These are phyloP conservation scores for Globisporangium iwayamae DNA, from an alignment of 352 stramenopile genomes.

Conservation along the genomic window DNA sequence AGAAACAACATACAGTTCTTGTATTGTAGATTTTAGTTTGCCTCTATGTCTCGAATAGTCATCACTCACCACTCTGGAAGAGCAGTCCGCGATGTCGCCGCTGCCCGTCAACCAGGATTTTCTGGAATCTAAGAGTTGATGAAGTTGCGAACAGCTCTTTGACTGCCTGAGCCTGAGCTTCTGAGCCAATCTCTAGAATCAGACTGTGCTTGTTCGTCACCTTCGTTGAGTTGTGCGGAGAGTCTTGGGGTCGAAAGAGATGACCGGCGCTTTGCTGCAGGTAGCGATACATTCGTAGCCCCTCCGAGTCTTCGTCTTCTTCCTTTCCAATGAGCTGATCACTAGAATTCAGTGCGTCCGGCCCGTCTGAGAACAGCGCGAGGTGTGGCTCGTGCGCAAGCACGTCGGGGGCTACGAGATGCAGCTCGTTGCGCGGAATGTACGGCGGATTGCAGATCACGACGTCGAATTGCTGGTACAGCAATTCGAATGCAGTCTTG, in stretches of 20 bases:
- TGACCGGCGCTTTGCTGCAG: slow-evolving; percentile 30
- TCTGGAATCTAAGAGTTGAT: slow-evolving; percentile 23
- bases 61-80: slow-evolving; percentile 18
- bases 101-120: slow-evolving; percentile 36
- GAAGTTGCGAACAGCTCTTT: slow-evolving; percentile 30
- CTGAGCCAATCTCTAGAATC: slow-evolving; percentile 58
- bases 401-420: slow-evolving; percentile 56
- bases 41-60: not conserved
- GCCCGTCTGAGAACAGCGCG: slow-evolving; percentile 63
- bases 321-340: not conserved
- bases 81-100: slow-evolving; percentile 37
- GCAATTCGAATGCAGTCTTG: not conserved
- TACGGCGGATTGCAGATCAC: slow-evolving; percentile 77
- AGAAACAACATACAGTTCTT: not conserved
- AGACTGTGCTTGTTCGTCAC: slow-evolving; percentile 12
- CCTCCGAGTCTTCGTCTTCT: slow-evolving; percentile 21
- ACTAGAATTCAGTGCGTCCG: not conserved
- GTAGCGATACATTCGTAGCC: slow-evolving; percentile 51
- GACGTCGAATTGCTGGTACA: slow-evolving; percentile 56
- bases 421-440: slow-evolving; percentile 50
- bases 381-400: slow-evolving; percentile 66
- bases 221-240: not conserved
- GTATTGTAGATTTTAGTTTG: not conserved
- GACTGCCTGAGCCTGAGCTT: slow-evolving; percentile 45
- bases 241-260: slow-evolving; percentile 24